Evolutionary conservation across 2,329 filamentous ascomycete genomes (phyloP).

Genomic region (Ophiostoma fasciatum): DNA sequence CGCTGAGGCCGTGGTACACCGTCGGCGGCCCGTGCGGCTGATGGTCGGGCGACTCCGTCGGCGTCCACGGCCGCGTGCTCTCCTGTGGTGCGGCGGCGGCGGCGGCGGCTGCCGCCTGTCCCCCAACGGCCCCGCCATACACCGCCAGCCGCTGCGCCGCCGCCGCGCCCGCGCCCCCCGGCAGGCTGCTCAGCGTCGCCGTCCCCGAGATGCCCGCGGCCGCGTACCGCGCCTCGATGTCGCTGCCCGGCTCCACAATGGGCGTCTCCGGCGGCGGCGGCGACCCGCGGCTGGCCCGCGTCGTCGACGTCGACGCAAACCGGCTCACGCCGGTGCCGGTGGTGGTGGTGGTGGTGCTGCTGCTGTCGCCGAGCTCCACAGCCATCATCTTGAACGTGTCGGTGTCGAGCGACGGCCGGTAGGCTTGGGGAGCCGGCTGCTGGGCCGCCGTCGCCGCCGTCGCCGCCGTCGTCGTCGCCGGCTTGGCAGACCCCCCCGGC

Average conservation of each 20-base stretch:
- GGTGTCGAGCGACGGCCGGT: too few relatives aligned
- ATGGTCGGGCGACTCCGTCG: slow-evolving; percentile 75
- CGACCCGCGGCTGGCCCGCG: slow-evolving; percentile 78
- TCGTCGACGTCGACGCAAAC: slow-evolving; percentile 78
- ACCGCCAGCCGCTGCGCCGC: slow-evolving; percentile 69
- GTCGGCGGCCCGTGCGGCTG: slow-evolving; percentile 81
- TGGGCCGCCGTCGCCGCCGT: background rate
- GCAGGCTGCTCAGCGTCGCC: slow-evolving; percentile 62
- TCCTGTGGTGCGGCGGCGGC: too few relatives aligned
- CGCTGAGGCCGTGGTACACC: slow-evolving; percentile 75
- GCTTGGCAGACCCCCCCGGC: slow-evolving; percentile 25
- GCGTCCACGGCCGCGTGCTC: slow-evolving; percentile 75
- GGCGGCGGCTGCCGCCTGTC: slow-evolving; percentile 9
- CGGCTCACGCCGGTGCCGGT: slow-evolving; percentile 36
- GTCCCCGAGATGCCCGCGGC: slow-evolving; percentile 81
- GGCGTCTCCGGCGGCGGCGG: slow-evolving; percentile 92
- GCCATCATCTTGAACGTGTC: too few relatives aligned
- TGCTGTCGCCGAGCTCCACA: too few relatives aligned
- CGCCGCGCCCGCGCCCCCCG: slow-evolving; percentile 56
- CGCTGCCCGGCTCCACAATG: slow-evolving; percentile 60
- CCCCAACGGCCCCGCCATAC: slow-evolving; percentile 43
- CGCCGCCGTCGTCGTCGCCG: background rate
- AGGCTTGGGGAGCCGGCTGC: too few relatives aligned
- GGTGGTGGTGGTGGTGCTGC: too few relatives aligned
- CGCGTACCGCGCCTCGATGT: slow-evolving; percentile 83